Conservation (phyloP, 805 yeast genomes). For the Metschnikowia baotianmanensis region DNA sequence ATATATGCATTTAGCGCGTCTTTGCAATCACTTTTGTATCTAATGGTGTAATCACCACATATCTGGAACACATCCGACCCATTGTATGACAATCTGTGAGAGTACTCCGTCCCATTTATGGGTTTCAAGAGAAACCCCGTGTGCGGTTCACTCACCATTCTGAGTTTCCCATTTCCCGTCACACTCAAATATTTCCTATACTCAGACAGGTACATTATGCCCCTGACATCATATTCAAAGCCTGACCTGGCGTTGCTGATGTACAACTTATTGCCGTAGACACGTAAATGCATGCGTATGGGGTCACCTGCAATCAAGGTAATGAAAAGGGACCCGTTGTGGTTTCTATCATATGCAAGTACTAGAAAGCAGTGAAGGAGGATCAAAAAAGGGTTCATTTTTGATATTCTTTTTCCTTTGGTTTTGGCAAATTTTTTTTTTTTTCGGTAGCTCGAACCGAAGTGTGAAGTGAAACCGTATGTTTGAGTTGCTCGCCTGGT, state of each 20-base stretch:
- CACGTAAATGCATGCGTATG: background rate
- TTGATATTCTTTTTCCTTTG: too few species aligned
- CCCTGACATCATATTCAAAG: slow-evolving; percentile 6
- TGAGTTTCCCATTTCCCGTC: slow-evolving; percentile 1
- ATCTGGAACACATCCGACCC: slow-evolving; percentile 1
- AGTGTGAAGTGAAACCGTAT: too few species aligned
- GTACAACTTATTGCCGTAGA: slow-evolving; percentile 4
- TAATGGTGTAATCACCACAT: slow-evolving; percentile 5
- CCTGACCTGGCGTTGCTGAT: slow-evolving; percentile 1
- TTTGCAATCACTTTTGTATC: background rate
- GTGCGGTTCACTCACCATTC: background rate
- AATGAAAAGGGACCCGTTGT: slow-evolving; percentile 1
- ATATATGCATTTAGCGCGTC: background rate
- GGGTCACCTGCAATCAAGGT: background rate
- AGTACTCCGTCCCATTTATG: background rate
- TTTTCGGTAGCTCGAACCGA: too few species aligned
- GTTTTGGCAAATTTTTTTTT: too few species aligned
- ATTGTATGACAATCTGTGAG: background rate
- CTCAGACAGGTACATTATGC: background rate
- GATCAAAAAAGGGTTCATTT: background rate
- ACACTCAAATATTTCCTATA: slow-evolving; percentile 1
- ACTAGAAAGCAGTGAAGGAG: background rate
- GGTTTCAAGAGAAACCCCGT: slow-evolving; percentile 1
- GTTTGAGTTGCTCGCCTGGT: too few species aligned
- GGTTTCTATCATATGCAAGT: slow-evolving; percentile 2